Conservation (phyloP, 2,329 filamentous ascomycete genomes). For the Esteya vermicola region DNA sequence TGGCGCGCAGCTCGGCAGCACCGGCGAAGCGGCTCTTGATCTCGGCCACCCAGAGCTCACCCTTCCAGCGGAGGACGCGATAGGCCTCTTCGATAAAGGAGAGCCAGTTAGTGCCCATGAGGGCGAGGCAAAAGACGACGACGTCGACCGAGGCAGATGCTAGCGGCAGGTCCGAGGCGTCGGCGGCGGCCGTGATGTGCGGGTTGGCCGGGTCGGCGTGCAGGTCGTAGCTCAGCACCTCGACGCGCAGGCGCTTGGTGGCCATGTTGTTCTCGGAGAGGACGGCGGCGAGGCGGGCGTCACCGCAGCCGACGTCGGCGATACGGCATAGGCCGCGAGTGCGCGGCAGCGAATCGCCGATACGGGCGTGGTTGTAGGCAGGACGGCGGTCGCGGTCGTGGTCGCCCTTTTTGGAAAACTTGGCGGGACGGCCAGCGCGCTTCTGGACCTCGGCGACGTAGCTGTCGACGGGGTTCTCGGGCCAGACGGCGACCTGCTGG, state of each 20-base stretch:
- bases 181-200: conserved; percentile 68
- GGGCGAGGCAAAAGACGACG: conserved; percentile 84
- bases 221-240: conserved; percentile 75
- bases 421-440: conserved; percentile 32
- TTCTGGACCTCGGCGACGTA: conserved; percentile 60
- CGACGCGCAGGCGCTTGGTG: conserved; percentile 52
- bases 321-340: conserved; percentile 62
- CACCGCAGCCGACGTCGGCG: conserved; percentile 86
- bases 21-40: conserved; percentile 80
- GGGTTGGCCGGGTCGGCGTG: conserved; percentile 40
- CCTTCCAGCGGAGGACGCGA: conserved; percentile 80
- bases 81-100: conserved; percentile 94
- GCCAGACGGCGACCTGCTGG: conserved; percentile 90
- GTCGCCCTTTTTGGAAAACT: background rate
- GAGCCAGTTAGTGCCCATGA: conserved; percentile 99
- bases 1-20: conserved; percentile 14
- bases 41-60: conserved; percentile 93
- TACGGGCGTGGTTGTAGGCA: background rate
- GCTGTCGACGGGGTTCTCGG: conserved; percentile 84
- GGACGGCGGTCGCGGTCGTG: background rate
- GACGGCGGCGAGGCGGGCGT: conserved; percentile 63
- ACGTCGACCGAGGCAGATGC: conserved; percentile 65
- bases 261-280: too few species aligned
- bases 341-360: conserved; percentile 46
- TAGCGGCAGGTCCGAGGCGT: conserved; percentile 74